Percentiles rank a stretch among this genome's conserved stretches.
Evolutionary conservation across 192 early-diverging fungal genomes (phyloP).

Genomic region (Linnemannia schmuckeri): DNA sequence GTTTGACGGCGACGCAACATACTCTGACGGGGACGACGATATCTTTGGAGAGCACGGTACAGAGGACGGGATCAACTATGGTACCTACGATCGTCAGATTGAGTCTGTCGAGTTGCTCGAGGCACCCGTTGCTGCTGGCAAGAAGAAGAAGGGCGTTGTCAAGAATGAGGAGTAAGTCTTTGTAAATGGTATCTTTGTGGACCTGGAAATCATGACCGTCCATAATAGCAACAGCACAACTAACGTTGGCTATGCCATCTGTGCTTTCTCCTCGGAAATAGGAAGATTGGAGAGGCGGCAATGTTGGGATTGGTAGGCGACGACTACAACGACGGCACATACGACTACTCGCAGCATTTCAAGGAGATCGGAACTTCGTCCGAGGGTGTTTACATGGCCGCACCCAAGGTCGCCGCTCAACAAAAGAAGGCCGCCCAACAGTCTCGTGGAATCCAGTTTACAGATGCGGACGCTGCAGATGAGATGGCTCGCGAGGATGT

Average conservation of each 20-base stretch:
- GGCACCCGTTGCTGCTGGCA: constrained; percentile 20
- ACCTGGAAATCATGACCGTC: neutral
- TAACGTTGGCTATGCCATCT: neutral
- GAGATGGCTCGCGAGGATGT: constrained; percentile 32
- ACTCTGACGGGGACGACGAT: constrained; percentile 45
- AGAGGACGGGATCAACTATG: constrained; percentile 48
- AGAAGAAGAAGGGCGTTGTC: constrained; percentile 31
- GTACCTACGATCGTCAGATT: constrained; percentile 51
- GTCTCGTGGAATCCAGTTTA: constrained; percentile 40
- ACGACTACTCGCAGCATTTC: constrained; percentile 96
- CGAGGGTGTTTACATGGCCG: constrained; percentile 85
- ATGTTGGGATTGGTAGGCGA: constrained; percentile 79
- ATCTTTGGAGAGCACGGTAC: constrained; percentile 54
- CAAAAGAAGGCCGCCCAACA: constrained; percentile 59
- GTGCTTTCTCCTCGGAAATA: constrained; percentile 3
- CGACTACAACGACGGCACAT: constrained; percentile 91
- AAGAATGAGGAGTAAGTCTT: constrained; percentile 42
- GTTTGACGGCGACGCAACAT: constrained; percentile 14
- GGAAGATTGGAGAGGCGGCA: constrained; percentile 78
- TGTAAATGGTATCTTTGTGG: neutral
- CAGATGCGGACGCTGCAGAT: constrained; percentile 47
- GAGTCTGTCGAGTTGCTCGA: constrained; percentile 61
- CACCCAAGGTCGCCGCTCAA: constrained; percentile 68
- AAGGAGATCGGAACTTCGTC: constrained; percentile 81
- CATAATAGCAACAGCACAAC: neutral